Evolutionary conservation across 192 early-diverging fungal genomes (phyloP), one percentile per base, ranked within the genome.

Genomic region (Jimgerdemannia flammicorona): DNA sequence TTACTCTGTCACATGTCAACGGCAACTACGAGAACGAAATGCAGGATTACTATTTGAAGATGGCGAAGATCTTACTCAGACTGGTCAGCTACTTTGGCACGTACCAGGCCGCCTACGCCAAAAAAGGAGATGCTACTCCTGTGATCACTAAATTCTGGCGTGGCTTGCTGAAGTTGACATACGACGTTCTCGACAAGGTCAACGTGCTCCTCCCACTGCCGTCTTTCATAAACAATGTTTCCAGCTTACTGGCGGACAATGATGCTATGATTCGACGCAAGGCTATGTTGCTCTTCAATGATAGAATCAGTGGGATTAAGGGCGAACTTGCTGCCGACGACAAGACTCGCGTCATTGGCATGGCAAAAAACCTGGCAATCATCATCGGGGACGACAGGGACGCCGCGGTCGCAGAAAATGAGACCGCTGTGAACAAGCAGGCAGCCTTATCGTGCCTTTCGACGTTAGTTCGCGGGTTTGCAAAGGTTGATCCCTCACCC

Each of bases 401-500:
- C n/a, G 74, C 79, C 19, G 72, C 79, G 11, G 80, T 83, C 7
- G 74, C 81, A 63, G 71, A 75, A 3, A 80, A 82, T 66, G 88
- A 88, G 44, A 72, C 78, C 7, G 74, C 76, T 10, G 83, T 87
- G 72, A 91, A 89, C 80, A 93, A 90, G 81, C 93, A 96, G 80
- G 85, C 91, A 0, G 93, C 92, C 18, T 79, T 98, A 49, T 74
- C 93, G 66, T 96, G 95, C 78, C 75, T 98, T 43, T 87, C 93
- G 8, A 88, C 92, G 39, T 86, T 97, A 64, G 89, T 91, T 9
- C 86, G 84, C 29, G 75, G 83, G 40, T 90, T 94, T 80, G 93
- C 90, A 9, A 77, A 82, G 42, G 76, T 76, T 18, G 88, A 91
- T 40, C 86, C 91, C 14, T 84, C 83, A 18, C 82, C 87, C 74